phyloP scores from a whole-genome alignment of 2,329 filamentous ascomycete genomes.

The Geosmithia morbida region DNA sequence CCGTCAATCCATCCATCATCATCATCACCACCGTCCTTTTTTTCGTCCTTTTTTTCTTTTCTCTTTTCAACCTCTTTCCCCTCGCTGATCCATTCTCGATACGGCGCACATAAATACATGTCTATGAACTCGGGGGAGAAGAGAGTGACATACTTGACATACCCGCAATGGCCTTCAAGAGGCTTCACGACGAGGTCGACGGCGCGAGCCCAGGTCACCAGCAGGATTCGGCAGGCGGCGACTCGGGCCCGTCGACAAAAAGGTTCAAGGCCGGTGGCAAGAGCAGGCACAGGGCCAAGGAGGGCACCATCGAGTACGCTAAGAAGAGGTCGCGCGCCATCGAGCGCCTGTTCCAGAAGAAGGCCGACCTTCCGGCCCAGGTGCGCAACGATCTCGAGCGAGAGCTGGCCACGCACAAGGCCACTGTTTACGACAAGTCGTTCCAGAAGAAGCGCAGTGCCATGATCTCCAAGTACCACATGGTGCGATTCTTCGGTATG shows the following conservation, averaged over 20 bases:
- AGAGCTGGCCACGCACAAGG: conserved; percentile 51
- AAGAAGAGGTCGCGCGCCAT: conserved; percentile 62
- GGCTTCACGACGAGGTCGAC: conserved; percentile 14
- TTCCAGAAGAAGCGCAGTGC: conserved; percentile 47
- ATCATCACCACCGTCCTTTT: neutral
- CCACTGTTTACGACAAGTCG: conserved; percentile 44
- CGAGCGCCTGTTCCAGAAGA: conserved; percentile 47
- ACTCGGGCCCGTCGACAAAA: conserved; percentile 9
- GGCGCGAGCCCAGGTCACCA: conserved; percentile 5
- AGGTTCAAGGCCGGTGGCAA: conserved; percentile 17
- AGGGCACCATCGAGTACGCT: conserved; percentile 40
- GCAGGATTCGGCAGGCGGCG: conserved; percentile 3
- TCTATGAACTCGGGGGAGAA: no score
- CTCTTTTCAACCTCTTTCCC: neutral
- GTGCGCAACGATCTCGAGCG: conserved; percentile 56
- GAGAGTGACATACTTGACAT: no score
- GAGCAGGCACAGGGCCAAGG: conserved; percentile 25
- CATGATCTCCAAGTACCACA: conserved; percentile 71
- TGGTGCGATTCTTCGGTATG: conserved; percentile 70
- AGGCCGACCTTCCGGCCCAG: conserved; percentile 50
- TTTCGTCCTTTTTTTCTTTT: neutral
- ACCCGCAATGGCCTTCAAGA: conserved; percentile 17
- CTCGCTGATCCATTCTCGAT: neutral
- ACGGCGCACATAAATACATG: neutral
- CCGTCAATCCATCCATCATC: neutral